Conservation (phyloP, 75 land plant species). For the Sequoia sempervirens region DNA sequence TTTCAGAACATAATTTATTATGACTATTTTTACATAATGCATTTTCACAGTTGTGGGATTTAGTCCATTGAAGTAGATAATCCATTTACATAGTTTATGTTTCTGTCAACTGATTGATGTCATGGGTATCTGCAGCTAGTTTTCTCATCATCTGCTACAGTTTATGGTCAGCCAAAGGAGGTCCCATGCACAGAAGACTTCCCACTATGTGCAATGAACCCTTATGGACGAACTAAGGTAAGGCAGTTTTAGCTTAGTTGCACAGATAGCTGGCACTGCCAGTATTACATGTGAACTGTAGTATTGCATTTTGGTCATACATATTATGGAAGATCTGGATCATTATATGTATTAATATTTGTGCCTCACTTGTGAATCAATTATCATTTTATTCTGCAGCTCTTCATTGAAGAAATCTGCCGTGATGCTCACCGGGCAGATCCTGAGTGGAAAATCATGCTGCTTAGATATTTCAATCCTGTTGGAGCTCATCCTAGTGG, state of each 20-base stretch:
- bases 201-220: conserved; percentile 57
- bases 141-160: conserved; percentile 94
- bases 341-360: background rate
- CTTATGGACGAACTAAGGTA: conserved; percentile 93
- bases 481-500: conserved; percentile 95
- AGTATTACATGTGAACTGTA: background rate
- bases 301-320: background rate
- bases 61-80: background rate
- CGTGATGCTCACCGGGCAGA: conserved; percentile 62
- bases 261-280: background rate
- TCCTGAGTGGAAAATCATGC: conserved; percentile 70
- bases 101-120: background rate
- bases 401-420: conserved; percentile 75
- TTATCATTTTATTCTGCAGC: conserved; percentile 32
- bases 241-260: background rate
- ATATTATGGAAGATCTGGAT: background rate
- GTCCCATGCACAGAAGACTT: conserved; percentile 87
- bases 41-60: background rate
- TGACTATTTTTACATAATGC: background rate
- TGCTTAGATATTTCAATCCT: conserved; percentile 84
- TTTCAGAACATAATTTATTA: background rate
- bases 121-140: conserved; percentile 60
- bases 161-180: conserved; percentile 87
- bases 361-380: background rate
- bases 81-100: conserved; percentile 2